Evolutionary conservation across 2,329 filamentous ascomycete species (phyloP), one percentile per base, ranked within the genome.

Genomic region (Colletotrichum lentis): DNA sequence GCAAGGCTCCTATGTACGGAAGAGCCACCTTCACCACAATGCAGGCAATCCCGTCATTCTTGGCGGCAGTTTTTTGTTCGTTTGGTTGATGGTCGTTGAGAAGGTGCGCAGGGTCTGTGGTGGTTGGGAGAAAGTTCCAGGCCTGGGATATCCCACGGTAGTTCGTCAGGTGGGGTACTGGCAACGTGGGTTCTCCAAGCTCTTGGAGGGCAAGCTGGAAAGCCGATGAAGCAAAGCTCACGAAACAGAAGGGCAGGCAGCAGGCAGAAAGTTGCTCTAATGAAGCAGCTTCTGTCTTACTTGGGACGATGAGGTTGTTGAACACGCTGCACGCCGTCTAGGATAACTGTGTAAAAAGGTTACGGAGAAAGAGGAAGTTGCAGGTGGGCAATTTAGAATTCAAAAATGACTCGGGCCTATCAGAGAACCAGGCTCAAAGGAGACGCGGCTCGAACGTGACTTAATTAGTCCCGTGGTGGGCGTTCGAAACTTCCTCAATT

Each of bases 361-460:
- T n/a, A 31, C 10, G 22, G n/a, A 31, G 44, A 63, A 59, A 41
- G 53, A 41, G 37, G 27, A 59, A 11, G 63, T 16, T 35, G 49
- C 39, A 67, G 57, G 67, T 44, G 62, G 63, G 67, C 22, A 67
- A 35, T 22, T 63, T 67, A 63, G 63, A 69, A 63, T 67, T 53
- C 55, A 60, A 65, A 71, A 65, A 71, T 69, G 69, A 65, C 69
- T 69, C 67, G 66, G 66, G 41, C 70, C 70, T 71, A 71, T 71
- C 66, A 71, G 63, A 62, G 58, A 54, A 46, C 55, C 56, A 58
- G 62, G 22, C 62, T 56, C 22, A 53, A 64, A 69, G 53, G 50
- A 67, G 62, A 59, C 67, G 70, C 70, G 70, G 70, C 70, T 71
- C 69, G 64, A 66, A 55, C 50, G 62, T 60, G 63, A 62, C 54